A percentile compares a stretch with the other conserved stretches of the same genome.
These are phyloP conservation scores for Penicillium paneum DNA, from an alignment of 2,329 filamentous ascomycete species.

Conservation along the genomic window DNA sequence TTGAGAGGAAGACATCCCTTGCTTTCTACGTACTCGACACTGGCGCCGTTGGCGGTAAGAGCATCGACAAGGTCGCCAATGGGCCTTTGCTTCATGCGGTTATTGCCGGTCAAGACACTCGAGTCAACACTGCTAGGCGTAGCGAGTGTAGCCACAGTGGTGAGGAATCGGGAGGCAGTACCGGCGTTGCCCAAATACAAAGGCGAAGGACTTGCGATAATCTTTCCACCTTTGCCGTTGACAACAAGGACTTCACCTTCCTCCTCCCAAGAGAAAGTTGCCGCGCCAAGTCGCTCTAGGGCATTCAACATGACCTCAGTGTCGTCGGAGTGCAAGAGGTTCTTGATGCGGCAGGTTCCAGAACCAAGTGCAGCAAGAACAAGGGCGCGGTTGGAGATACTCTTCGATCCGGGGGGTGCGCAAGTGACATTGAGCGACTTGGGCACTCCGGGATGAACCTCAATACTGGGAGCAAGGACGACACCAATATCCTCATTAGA, in stretches of 20 bases:
- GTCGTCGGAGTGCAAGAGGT: conserved; percentile 92
- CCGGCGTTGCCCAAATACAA: conserved; percentile 96
- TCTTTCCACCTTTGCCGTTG: conserved; percentile 80
- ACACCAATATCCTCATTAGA: conserved; percentile 78
- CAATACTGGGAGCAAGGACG: conserved; percentile 74
- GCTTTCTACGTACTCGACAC: conserved; percentile 79
- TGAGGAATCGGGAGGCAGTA: conserved; percentile 91
- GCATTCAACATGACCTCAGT: conserved; percentile 96
- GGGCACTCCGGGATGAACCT: conserved; percentile 70
- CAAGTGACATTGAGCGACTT: conserved; percentile 66
- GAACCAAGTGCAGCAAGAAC: conserved; percentile 87
- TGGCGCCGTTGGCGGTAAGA: conserved; percentile 79
- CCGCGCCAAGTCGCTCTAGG: conserved; percentile 78
- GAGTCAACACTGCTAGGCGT: conserved; percentile 60
- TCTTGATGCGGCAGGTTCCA: conserved; percentile 83
- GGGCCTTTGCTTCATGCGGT: conserved; percentile 91
- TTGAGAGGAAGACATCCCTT: conserved; percentile 79
- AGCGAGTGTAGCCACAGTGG: conserved; percentile 84
- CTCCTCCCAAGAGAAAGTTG: conserved; percentile 89
- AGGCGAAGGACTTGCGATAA: conserved; percentile 70
- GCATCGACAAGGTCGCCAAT: conserved; percentile 93
- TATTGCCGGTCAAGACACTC: conserved; percentile 86
- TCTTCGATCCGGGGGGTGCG: conserved; percentile 91
- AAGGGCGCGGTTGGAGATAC: conserved; percentile 91
- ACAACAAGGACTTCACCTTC: conserved; percentile 88